Base-by-base conservation (phyloP, 768 basidiomycete species). In the Hygrophorus russula region DNA sequence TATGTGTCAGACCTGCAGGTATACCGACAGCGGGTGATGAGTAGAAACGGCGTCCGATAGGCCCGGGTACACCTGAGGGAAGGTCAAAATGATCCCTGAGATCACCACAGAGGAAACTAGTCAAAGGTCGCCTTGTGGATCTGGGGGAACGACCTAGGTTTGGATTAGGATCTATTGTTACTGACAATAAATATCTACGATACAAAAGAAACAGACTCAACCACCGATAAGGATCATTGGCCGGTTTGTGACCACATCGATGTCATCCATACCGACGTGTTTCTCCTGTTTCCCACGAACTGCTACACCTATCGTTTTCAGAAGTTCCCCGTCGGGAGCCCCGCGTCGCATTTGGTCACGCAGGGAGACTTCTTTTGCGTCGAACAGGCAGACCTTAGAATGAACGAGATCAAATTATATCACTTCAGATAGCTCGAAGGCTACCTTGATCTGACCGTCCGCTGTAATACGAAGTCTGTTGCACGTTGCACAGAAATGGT, bases 141-240 rank as follows among this genome's bases (percentile, higher is more conserved):
- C 24, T 24, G 24, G 24, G 24, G 11, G 30, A 34, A 18, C 14
- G 39, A 19, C 13, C 18, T 14, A 17, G 28, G 24, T 34, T 33
- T 36, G n/a, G 19, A 48, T 13, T 32, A 30, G 28, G 14, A 39
- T 24, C 12, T 34, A 36, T 36, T 28, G 34, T 33, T 18, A 37
- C 24, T 39, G 14, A 27, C 12, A 36, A 11, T 13, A 32, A 13
- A 46, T 14, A 19, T 24, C 20, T 28, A 46, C 39, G 13, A 31
- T 19, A 15, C 37, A 40, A 15, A 39, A 18, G 48, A 58, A 64
- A 58, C 50, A 59, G 56, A 76, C 74, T 85, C 75, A 93, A 80
- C 90, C 90, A 63, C 90, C 91, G 61, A 93, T 93, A 48, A 88
- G 66, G 49, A 92, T 92, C 89, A 93, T 93, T 9, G 88, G 84